Percentiles rank a stretch among this genome's conserved stretches.
Evolutionary conservation across 1,284 basidiomycete species (phyloP).

Genomic region (Rugosomyces carneus): DNA sequence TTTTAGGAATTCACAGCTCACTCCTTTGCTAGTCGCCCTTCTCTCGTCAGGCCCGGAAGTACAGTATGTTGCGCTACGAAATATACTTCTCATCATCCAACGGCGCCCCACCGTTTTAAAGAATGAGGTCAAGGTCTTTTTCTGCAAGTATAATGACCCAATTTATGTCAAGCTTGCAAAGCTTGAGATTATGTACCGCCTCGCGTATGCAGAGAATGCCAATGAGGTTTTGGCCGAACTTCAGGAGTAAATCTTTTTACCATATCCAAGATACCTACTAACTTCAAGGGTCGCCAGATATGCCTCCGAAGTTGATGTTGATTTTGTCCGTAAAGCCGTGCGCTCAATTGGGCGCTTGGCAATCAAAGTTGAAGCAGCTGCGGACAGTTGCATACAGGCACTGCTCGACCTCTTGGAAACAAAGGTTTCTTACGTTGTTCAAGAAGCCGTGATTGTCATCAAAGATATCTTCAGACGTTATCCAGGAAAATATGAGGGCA

Average conservation of each 20-base stretch:
- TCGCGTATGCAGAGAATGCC: slow-evolving; percentile 88
- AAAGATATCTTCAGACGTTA: slow-evolving; percentile 98
- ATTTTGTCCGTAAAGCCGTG: slow-evolving; percentile 97
- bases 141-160: slow-evolving; percentile 99
- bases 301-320: slow-evolving; percentile 96
- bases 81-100: slow-evolving; percentile 96
- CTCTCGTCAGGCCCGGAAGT: slow-evolving; percentile 97
- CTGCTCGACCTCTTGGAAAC: slow-evolving; percentile 88
- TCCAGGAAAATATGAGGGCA: slow-evolving; percentile 93
- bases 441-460: slow-evolving; percentile 96
- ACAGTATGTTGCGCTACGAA: slow-evolving; percentile 95
- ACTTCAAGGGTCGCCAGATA: slow-evolving; percentile 50
- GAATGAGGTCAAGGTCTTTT: slow-evolving; percentile 98
- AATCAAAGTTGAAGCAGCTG: slow-evolving; percentile 91
- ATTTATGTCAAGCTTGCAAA: slow-evolving; percentile 99
- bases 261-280: slow-evolving; percentile 8
- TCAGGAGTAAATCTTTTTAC: slow-evolving; percentile 61
- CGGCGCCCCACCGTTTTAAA: slow-evolving; percentile 87
- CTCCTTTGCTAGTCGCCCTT: slow-evolving; percentile 63
- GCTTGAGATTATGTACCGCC: slow-evolving; percentile 96
- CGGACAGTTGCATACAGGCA: slow-evolving; percentile 86
- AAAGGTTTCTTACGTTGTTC: slow-evolving; percentile 94
- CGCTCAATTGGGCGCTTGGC: slow-evolving; percentile 94
- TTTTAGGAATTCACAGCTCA: neutral
- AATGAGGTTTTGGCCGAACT: slow-evolving; percentile 90